A percentile compares a stretch with the other conserved stretches of the same genome.
Conservation (phyloP, 2,329 filamentous ascomycete species). For the Aspergillus awamori region DNA sequence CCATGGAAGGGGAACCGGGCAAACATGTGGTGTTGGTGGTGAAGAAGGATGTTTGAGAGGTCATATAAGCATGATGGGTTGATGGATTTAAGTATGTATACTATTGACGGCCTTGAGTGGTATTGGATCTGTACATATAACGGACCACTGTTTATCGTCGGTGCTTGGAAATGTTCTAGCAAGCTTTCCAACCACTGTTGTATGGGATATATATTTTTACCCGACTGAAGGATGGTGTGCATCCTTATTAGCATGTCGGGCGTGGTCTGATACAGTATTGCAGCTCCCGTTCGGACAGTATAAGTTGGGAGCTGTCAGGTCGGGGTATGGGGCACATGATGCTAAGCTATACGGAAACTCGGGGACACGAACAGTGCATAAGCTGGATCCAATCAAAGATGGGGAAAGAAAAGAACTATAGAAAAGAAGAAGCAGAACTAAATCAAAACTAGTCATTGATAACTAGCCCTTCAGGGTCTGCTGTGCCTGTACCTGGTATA, state of each 20-base stretch:
- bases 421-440: no score
- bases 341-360: no score
- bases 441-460: no score
- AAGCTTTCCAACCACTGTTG: background rate
- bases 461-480: background rate
- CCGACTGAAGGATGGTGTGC: background rate
- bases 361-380: no score
- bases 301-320: no score
- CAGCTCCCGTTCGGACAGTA: background rate
- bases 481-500: background rate
- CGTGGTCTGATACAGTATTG: background rate
- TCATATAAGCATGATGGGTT: background rate
- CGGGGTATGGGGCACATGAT: no score
- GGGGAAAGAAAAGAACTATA: no score
- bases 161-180: background rate
- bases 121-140: background rate
- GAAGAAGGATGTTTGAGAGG: slow-evolving; percentile 29
- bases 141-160: background rate
- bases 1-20: slow-evolving; percentile 47
- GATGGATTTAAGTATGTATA: slow-evolving; percentile 19
- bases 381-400: no score
- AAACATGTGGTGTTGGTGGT: slow-evolving; percentile 41
- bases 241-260: background rate
- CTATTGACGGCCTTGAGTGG: slow-evolving; percentile 1
- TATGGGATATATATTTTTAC: background rate